These are phyloP conservation scores for Pseudocercospora eumusae DNA, from an alignment of 2,329 filamentous ascomycete species.

Conservation along the genomic window DNA sequence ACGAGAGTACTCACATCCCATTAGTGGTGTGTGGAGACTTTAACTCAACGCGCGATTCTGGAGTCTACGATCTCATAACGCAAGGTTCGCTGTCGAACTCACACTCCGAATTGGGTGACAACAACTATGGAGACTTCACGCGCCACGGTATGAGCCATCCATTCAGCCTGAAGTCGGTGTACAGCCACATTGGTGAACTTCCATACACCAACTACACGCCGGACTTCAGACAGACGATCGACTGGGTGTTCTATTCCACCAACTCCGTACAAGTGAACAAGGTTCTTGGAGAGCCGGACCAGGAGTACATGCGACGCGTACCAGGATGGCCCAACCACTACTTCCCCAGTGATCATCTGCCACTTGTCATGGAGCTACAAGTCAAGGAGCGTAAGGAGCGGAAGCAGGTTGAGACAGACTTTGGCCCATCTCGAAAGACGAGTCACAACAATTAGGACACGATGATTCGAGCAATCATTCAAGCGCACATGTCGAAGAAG, in stretches of 20 bases:
- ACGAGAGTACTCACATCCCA: slow-evolving; percentile 82
- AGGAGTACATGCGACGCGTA: slow-evolving; percentile 79
- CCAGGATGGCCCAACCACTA: slow-evolving; percentile 93
- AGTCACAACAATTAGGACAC: slow-evolving; percentile 4
- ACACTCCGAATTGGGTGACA: slow-evolving; percentile 75
- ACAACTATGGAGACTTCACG: slow-evolving; percentile 91
- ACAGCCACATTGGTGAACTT: slow-evolving; percentile 79
- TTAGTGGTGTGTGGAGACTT: slow-evolving; percentile 92
- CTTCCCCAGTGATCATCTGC: slow-evolving; percentile 90
- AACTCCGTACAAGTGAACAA: slow-evolving; percentile 83
- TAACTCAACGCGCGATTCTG: slow-evolving; percentile 84
- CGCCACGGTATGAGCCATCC: slow-evolving; percentile 90
- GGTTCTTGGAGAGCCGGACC: slow-evolving; percentile 82
- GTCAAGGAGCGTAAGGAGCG: slow-evolving; percentile 81
- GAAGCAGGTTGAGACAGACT: slow-evolving; percentile 41
- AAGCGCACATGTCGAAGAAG: background rate
- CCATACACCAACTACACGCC: slow-evolving; percentile 97
- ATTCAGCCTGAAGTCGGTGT: slow-evolving; percentile 89
- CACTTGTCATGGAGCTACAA: slow-evolving; percentile 84
- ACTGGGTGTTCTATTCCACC: slow-evolving; percentile 97
- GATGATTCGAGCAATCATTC: background rate
- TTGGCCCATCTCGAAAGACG: slow-evolving; percentile 30
- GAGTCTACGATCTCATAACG: slow-evolving; percentile 86
- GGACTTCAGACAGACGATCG: slow-evolving; percentile 86
- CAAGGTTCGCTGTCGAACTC: slow-evolving; percentile 75